Percentiles rank a stretch among this genome's conserved stretches.
phyloP scores from a whole-genome alignment of 768 basidiomycete species.

The Lactifluus piperatus region DNA sequence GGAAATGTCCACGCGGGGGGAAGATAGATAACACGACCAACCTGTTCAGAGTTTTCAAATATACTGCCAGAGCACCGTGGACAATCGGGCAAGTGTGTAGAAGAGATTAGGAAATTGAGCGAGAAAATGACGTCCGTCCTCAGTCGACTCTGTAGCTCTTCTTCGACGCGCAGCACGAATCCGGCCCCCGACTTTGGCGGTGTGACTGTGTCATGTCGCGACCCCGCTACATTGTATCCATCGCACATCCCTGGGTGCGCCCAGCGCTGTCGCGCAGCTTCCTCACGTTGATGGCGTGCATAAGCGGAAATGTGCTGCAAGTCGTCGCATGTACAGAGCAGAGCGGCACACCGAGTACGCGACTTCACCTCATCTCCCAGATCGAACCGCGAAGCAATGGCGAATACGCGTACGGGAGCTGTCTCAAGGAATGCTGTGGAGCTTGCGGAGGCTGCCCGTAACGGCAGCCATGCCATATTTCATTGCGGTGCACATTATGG shows the following conservation, averaged over 20 bases:
- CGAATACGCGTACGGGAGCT: conserved; percentile 55
- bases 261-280: conserved; percentile 42
- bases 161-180: conserved; percentile 46
- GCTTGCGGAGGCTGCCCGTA: conserved; percentile 38
- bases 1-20: conserved; percentile 27
- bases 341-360: conserved; percentile 48
- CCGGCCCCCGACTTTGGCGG: conserved; percentile 64
- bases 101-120: conserved; percentile 47
- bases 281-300: conserved; percentile 52
- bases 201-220: conserved; percentile 34
- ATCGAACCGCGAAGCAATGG: conserved; percentile 58
- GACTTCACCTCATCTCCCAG: conserved; percentile 52
- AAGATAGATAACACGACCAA: conserved; percentile 53
- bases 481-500: conserved; percentile 42
- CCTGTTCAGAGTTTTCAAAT: no score
- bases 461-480: conserved; percentile 56
- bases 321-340: no score
- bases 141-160: conserved; percentile 49
- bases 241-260: conserved; percentile 41
- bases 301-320: conserved; percentile 57
- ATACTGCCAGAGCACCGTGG: conserved; percentile 57
- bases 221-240: conserved; percentile 64
- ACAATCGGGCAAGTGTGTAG: conserved; percentile 44
- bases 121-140: conserved; percentile 53
- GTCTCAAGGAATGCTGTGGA: conserved; percentile 39